Evolutionary conservation across 2,329 filamentous ascomycete genomes (phyloP).

Genomic region (Xylaria sp.): DNA sequence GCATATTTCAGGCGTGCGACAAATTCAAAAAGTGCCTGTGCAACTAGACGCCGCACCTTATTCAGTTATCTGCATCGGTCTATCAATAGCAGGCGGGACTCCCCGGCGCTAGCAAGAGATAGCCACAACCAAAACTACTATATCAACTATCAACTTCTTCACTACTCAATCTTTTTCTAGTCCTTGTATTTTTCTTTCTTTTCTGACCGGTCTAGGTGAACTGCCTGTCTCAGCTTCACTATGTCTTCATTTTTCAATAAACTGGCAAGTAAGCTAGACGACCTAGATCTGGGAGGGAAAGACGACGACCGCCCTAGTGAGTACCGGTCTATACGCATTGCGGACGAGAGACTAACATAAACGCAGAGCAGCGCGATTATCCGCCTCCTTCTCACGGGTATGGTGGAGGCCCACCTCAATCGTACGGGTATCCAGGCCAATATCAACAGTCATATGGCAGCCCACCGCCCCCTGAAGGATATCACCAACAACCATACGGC

Average conservation of each 20-base stretch:
- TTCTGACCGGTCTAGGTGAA: background rate
- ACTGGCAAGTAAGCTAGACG: constrained; percentile 47
- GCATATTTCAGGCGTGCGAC: constrained; percentile 36
- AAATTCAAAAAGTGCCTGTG: constrained; percentile 13
- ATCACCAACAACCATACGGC: constrained; percentile 27
- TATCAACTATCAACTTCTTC: background rate
- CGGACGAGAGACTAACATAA: constrained; percentile 16
- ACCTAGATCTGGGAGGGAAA: constrained; percentile 45
- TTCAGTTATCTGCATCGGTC: background rate
- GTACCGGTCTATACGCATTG: no score
- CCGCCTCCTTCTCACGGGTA: constrained; percentile 43
- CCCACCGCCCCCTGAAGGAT: constrained; percentile 19
- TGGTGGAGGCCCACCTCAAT: constrained; percentile 32
- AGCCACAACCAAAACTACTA: background rate
- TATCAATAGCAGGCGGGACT: background rate
- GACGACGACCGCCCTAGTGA: constrained; percentile 38
- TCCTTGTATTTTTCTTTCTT: background rate
- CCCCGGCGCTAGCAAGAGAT: constrained; percentile 9
- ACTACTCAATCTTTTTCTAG: background rate
- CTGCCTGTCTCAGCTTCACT: constrained; percentile 2
- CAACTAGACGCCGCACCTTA: background rate
- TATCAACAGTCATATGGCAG: constrained; percentile 24
- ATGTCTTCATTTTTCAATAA: constrained; percentile 49
- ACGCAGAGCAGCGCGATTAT: constrained; percentile 40
- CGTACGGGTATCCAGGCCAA: constrained; percentile 23